Base-by-base conservation (phyloP, 345 rosid genomes). In the Euphorbia pulcherrima region DNA sequence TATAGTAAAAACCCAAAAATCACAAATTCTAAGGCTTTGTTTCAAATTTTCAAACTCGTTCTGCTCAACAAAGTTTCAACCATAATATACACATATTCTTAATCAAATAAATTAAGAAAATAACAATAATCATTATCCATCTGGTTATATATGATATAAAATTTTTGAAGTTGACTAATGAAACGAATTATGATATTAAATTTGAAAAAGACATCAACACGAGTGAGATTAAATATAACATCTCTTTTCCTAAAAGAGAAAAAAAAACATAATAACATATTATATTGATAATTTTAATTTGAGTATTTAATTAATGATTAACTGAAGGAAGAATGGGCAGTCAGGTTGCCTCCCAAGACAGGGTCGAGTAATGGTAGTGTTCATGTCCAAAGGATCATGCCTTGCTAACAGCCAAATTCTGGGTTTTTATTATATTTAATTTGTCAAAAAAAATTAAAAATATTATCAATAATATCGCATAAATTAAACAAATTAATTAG, bases 321-420 rank as follows among this genome's bases (percentile, higher is more conserved):
- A 47, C 27, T 29, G 64, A 60, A 61, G 5, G n/a, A n/a, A 62
- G 69, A 37, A 64, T 51, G 69, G 64, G 73, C 74, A 60, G 85
- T 83, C 77, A 74, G 80, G 90, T 77, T 87, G 93, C 88, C 85
- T 84, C 92, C 93, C 72, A 74, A 72, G 83, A 83, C 86, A 81
- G 79, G 88, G 85, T 80, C 86, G 83, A 85, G 65, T 80, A 44
- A 71, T 53, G 65, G 60, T 68, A 67, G 82, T 85, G 97, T 83
- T 87, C 83, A 77, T 87, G 91, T 82, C 82, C 66, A 74, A 62
- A 83, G 86, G 72, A 69, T 86, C 94, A 80, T 83, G 85, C 79
- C 76, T 72, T 85, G 55, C 78, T 74, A 77, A 79, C 77, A 58
- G 33, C 66, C 78, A 79, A 12, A n/a, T 58, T 72, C 16, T 70